A percentile compares a stretch with the other conserved stretches of the same genome.
phyloP scores from a whole-genome alignment of 805 yeast genomes.

The Zygosaccharomyces gambellarensis region DNA sequence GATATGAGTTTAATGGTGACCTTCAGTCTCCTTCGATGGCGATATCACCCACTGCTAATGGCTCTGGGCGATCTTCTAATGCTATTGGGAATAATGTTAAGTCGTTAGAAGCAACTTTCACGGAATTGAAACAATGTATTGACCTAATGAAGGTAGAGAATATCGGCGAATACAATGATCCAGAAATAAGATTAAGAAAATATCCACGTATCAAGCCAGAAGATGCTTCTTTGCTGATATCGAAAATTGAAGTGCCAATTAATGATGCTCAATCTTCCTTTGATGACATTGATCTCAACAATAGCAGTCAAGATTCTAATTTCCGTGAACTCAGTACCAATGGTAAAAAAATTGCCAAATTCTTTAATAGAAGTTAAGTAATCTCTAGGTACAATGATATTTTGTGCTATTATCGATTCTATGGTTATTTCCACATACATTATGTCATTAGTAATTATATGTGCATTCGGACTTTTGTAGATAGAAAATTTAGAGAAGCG shows the following conservation, averaged over 20 bases:
- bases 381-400: neutral
- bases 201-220: constrained; percentile 73
- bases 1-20: constrained; percentile 9
- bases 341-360: constrained; percentile 25
- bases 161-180: constrained; percentile 57
- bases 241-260: constrained; percentile 37
- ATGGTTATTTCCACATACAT: too few relatives aligned
- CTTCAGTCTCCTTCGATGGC: constrained; percentile 20
- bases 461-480: neutral
- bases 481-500: neutral
- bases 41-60: constrained; percentile 21
- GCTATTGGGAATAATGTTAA: constrained; percentile 36
- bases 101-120: constrained; percentile 66
- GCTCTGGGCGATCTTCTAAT: constrained; percentile 17
- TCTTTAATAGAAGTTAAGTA: constrained; percentile 23
- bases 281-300: constrained; percentile 7
- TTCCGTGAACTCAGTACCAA: constrained; percentile 12
- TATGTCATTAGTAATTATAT: neutral
- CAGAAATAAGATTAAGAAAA: constrained; percentile 51
- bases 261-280: constrained; percentile 5
- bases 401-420: neutral
- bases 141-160: constrained; percentile 62
- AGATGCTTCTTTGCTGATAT: constrained; percentile 56
- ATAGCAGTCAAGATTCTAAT: constrained; percentile 6
- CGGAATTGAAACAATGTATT: constrained; percentile 75